phyloP scores from a whole-genome alignment of 192 early-diverging fungal species.

The Mortierella antarctica region DNA sequence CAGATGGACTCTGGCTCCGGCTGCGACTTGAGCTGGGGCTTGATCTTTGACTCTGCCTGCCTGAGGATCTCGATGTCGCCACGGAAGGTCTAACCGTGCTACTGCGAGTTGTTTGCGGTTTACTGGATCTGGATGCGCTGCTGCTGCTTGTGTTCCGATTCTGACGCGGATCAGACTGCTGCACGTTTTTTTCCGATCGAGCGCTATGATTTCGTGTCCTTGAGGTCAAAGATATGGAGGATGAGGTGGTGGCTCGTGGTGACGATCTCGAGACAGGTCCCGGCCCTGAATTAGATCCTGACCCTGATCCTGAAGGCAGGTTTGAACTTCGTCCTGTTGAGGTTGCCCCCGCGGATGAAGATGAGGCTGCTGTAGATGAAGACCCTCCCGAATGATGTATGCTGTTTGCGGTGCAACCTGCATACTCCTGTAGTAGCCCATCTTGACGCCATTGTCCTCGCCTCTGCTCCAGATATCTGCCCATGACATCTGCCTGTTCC shows the following conservation, averaged over 20 bases:
- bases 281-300: no score
- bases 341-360: not conserved
- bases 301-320: no score
- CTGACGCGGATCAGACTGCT: no score
- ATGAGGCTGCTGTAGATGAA: not conserved
- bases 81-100: no score
- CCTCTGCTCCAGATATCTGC: constrained; percentile 39
- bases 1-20: constrained; percentile 21
- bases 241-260: no score
- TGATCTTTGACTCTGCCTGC: not conserved
- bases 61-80: not conserved
- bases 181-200: no score
- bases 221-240: no score
- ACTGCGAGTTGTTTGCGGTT: no score
- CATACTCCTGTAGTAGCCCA: not conserved
- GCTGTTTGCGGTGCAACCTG: not conserved
- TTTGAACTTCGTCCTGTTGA: no score
- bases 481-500: constrained; percentile 42
- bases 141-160: not conserved
- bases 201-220: no score
- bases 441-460: constrained; percentile 44
- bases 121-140: not conserved
- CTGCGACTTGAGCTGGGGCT: constrained; percentile 13
- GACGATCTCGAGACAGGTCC: no score
- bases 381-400: no score